Percentiles rank a stretch among this genome's conserved stretches.
Conservation (phyloP, 2,329 filamentous ascomycete genomes). For the Diaporthe citriasiana region DNA sequence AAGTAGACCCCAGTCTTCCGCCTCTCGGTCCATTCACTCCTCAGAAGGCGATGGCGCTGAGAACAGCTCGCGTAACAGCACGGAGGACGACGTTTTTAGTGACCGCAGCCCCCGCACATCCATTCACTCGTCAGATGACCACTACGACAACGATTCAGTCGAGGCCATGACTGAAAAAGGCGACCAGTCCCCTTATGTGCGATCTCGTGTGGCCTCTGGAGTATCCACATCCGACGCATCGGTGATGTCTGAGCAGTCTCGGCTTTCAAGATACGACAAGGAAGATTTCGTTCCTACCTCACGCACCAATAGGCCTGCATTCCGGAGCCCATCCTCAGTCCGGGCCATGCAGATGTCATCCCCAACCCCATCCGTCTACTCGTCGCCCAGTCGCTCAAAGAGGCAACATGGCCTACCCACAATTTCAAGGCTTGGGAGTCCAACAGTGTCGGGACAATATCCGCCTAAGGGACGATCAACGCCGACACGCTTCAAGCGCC, state of each 20-base stretch:
- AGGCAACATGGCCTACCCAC: constrained; percentile 59
- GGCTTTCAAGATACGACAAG: constrained; percentile 68
- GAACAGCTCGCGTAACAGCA: constrained; percentile 65
- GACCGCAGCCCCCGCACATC: constrained; percentile 71
- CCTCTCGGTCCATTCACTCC: constrained; percentile 44
- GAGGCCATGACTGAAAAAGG: constrained; percentile 41
- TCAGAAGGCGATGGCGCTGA: constrained; percentile 55
- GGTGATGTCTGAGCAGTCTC: constrained; percentile 64
- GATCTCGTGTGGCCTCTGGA: constrained; percentile 54
- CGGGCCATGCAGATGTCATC: constrained; percentile 81
- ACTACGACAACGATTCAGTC: constrained; percentile 45
- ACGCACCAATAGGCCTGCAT: constrained; percentile 73
- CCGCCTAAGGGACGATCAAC: constrained; percentile 68
- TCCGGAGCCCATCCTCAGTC: constrained; percentile 78
- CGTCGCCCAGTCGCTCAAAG: constrained; percentile 69
- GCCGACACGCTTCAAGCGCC: constrained; percentile 69
- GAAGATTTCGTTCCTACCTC: constrained; percentile 66
- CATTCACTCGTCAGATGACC: constrained; percentile 62
- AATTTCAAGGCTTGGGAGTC: constrained; percentile 71
- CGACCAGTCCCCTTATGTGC: constrained; percentile 49
- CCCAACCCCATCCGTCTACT: constrained; percentile 69
- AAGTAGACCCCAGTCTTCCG: constrained; percentile 45
- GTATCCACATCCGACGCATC: constrained; percentile 51
- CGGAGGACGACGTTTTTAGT: constrained; percentile 72
- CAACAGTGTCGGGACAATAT: constrained; percentile 64